These are phyloP conservation scores for Wolfiporia cocos DNA, from an alignment of 1,284 basidiomycete genomes.

Conservation along the genomic window DNA sequence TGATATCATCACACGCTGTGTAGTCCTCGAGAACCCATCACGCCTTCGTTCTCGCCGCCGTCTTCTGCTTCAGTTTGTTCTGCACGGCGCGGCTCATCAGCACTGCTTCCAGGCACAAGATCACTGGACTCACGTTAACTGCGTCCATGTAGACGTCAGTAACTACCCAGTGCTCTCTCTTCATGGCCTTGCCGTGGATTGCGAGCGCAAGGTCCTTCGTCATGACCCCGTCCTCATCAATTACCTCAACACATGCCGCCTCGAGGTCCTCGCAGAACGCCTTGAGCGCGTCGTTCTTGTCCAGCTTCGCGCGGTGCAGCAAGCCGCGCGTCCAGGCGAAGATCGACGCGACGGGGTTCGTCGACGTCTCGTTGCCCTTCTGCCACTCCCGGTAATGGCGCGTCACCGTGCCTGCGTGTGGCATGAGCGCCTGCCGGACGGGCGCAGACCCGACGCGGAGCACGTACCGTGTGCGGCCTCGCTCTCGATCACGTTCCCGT, in stretches of 20 bases:
- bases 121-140: constrained; percentile 57
- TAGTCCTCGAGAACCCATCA: too few species aligned
- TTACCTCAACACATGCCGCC: constrained; percentile 85
- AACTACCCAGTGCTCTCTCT: constrained; percentile 89
- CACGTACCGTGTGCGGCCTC: constrained; percentile 87
- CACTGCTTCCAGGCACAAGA: background rate
- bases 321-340: constrained; percentile 98
- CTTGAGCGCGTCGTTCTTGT: constrained; percentile 73
- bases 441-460: background rate
- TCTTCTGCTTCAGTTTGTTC: constrained; percentile 54
- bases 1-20: too few species aligned
- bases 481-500: constrained; percentile 86
- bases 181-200: constrained; percentile 90
- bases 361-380: constrained; percentile 93
- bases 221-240: constrained; percentile 89
- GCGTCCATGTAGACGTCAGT: constrained; percentile 90
- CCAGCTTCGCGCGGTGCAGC: constrained; percentile 90
- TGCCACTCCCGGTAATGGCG: constrained; percentile 97
- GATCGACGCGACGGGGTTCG: constrained; percentile 97
- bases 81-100: constrained; percentile 16
- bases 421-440: background rate
- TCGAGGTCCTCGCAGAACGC: constrained; percentile 83
- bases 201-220: constrained; percentile 96
- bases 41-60: too few species aligned
- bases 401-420: constrained; percentile 64